Evolutionary conservation across 2,329 filamentous ascomycete genomes (phyloP), one percentile per base, ranked within the genome.

Genomic region (Alternaria sp.): DNA sequence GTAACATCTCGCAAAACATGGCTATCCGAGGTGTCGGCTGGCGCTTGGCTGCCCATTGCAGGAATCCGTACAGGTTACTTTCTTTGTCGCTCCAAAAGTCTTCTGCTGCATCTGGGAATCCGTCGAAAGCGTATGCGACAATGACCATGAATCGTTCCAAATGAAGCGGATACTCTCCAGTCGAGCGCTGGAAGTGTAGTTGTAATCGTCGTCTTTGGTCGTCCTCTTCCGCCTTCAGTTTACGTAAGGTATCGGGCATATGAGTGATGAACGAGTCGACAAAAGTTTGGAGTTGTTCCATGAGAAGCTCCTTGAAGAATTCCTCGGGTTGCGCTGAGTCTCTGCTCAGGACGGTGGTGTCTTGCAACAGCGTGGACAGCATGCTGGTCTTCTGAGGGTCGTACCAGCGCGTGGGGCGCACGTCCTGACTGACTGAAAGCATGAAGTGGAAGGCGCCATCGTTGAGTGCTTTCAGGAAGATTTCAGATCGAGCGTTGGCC

Each of bases 1-100:
- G 91, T 16, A 99, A 83, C 89, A 99, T 94, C 75, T 98, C 94
- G 78, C 95, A 99, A 70, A 98, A 99, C 12, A 94, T 94, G 62
- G 93, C 95, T 60, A 96, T 94, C 24, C 97, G 86, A n/a, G 95
- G 95, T 0, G 96, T 97, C 0, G 96, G 97, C 62, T 96, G 93
- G 70, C 95, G 87, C 68, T 93, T 90, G 4, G 95, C 97, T n/a
- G 94, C 92, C 95, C 95, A 99, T 65, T 96, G 92, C 75, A 99
- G 85, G 75, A 99, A 99, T 0, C 95, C 95, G 64, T 94, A 92
- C 32, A 99, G 83, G 68, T 97, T 97, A 73, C 93, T 93, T 71
- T 99, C 95, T 2, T 91, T 89, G 73, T 97, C 94, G 32, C 87
- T 87, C 95, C 95, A 99, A 69, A 98, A 98, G 32, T 89, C 91